phyloP scores from a whole-genome alignment of 164 flowering plant genomes.

The Nymphaea thermarum region DNA sequence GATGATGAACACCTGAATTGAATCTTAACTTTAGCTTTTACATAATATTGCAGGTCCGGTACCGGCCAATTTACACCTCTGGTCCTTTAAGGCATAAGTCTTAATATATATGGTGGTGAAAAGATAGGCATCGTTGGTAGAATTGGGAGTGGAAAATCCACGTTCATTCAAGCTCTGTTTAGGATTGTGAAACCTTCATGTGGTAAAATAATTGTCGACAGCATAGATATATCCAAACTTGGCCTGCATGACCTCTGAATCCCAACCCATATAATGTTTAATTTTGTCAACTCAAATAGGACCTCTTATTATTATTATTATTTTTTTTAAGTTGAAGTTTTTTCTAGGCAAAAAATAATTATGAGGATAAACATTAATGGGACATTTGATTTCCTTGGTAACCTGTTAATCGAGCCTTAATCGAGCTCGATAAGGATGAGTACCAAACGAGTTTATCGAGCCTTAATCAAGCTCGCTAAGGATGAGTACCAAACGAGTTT shows the following conservation, averaged over 20 bases:
- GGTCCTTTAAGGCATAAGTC: slow-evolving; percentile 67
- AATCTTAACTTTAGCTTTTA: neutral
- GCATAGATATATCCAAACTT: slow-evolving; percentile 48
- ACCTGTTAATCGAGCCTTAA: too few relatives aligned
- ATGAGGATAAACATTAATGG: too few relatives aligned
- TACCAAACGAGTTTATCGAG: too few relatives aligned
- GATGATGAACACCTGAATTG: too few relatives aligned
- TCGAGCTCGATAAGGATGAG: too few relatives aligned
- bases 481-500: too few relatives aligned
- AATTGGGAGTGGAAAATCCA: slow-evolving; percentile 94
- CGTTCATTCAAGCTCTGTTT: slow-evolving; percentile 78
- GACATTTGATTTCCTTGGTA: too few relatives aligned
- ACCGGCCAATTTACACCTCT: slow-evolving; percentile 84
- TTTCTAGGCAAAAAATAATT: too few relatives aligned
- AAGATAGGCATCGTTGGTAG: slow-evolving; percentile 95
- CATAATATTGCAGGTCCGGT: slow-evolving; percentile 55
- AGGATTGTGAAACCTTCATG: slow-evolving; percentile 81
- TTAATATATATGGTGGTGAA: slow-evolving; percentile 74
- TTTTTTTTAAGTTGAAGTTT: too few relatives aligned
- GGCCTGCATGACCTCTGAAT: slow-evolving; percentile 93
- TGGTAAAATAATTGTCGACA: slow-evolving; percentile 68
- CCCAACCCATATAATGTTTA: slow-evolving; percentile 96
- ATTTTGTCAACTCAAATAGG: too few relatives aligned
- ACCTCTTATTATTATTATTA: too few relatives aligned
- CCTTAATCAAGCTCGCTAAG: too few relatives aligned